These are phyloP conservation scores for Candida peoriensis DNA, from an alignment of 805 yeast genomes.

Conservation along the genomic window DNA sequence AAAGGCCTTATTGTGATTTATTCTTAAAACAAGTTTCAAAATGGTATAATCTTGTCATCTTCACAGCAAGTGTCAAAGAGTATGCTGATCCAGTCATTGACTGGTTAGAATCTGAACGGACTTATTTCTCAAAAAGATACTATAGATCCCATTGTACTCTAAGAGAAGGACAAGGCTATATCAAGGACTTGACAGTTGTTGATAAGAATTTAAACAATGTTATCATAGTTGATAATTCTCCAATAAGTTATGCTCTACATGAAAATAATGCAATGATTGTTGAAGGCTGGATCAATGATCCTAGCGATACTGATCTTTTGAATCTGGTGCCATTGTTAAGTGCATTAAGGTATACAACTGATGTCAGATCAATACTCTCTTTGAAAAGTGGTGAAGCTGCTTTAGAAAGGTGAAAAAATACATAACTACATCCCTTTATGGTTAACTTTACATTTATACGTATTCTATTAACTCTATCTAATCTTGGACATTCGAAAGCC, in stretches of 20 bases:
- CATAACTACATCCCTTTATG: no score
- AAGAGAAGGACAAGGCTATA: constrained; percentile 77
- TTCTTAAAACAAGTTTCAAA: constrained; percentile 71
- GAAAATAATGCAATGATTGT: constrained; percentile 87
- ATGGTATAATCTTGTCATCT: constrained; percentile 87
- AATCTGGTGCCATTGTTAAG: constrained; percentile 75
- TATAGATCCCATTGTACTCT: constrained; percentile 79
- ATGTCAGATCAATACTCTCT: constrained; percentile 74
- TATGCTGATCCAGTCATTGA: constrained; percentile 97
- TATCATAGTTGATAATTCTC: constrained; percentile 87
- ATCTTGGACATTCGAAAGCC: background rate
- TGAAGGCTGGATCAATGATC: constrained; percentile 98
- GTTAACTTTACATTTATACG: background rate
- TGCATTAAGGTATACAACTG: constrained; percentile 74
- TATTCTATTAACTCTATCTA: background rate
- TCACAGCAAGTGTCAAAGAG: constrained; percentile 91
- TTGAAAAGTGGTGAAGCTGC: constrained; percentile 67
- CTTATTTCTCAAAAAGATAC: constrained; percentile 51
- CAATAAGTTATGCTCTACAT: constrained; percentile 79
- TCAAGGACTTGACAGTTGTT: constrained; percentile 59
- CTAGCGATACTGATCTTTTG: constrained; percentile 79
- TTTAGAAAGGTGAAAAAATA: constrained; percentile 41
- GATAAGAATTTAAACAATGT: constrained; percentile 57
- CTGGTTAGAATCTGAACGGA: constrained; percentile 69
- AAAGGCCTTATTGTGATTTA: constrained; percentile 86